phyloP scores from a whole-genome alignment of 2,329 filamentous ascomycete genomes.

The Colletotrichum orchidophilum region DNA sequence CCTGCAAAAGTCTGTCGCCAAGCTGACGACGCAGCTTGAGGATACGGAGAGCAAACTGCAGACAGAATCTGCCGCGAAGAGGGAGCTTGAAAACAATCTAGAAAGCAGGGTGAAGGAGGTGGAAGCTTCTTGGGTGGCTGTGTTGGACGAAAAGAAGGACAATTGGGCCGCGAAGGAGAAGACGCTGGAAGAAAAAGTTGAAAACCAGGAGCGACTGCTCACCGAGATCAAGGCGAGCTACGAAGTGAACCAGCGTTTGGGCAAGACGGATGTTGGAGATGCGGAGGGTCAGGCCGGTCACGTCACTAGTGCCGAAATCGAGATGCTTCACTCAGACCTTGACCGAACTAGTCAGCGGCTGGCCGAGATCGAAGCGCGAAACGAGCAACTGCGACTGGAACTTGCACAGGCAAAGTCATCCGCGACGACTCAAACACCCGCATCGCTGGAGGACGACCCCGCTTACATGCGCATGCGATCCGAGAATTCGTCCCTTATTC shows the following conservation, averaged over 20 bases:
- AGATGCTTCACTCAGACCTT: constrained; percentile 90
- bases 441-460: constrained; percentile 86
- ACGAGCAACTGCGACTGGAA: constrained; percentile 91
- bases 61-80: constrained; percentile 76
- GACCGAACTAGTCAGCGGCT: constrained; percentile 88
- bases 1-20: constrained; percentile 80
- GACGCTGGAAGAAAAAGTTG: constrained; percentile 89
- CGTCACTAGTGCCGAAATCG: constrained; percentile 88
- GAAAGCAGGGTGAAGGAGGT: constrained; percentile 88
- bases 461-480: constrained; percentile 87
- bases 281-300: constrained; percentile 65
- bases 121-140: constrained; percentile 88
- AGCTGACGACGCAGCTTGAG: constrained; percentile 83
- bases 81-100: constrained; percentile 78
- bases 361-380: constrained; percentile 91
- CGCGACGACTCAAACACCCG: constrained; percentile 66
- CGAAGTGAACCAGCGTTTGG: constrained; percentile 92
- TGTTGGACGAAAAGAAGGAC: constrained; percentile 91
- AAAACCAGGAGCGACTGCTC: constrained; percentile 90
- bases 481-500: constrained; percentile 90
- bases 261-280: constrained; percentile 73
- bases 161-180: constrained; percentile 97
- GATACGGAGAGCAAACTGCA: constrained; percentile 84
- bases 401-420: constrained; percentile 88
- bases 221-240: constrained; percentile 98